Base-by-base conservation (phyloP, 2,329 filamentous ascomycete genomes). In the Amesomyces nigricolor region DNA sequence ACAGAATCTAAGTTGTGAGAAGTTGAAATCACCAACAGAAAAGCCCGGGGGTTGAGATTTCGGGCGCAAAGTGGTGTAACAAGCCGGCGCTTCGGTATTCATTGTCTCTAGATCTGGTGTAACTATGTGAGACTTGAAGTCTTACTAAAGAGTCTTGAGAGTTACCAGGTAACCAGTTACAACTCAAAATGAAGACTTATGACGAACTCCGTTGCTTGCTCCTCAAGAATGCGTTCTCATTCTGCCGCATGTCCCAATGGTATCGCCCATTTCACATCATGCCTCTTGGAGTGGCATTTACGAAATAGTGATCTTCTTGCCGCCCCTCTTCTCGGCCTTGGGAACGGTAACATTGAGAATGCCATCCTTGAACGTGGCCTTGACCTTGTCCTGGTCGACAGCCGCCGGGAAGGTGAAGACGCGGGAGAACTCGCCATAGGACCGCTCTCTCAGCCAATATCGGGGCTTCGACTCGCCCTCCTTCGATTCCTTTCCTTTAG, bases 371-470 rank as follows among this genome's bases (percentile, higher is more conserved):
- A 89, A 80, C 55, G 68, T 77, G 52, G 86, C 86, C 46, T 71
- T 74, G 51, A 89, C 85, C 4, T 66, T 71, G 16, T 83, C 80
- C 64, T 82, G 78, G 65, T 88, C 82, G 57, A 89, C 78, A 29
- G 77, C 78, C 51, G 72, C 71, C 0, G 86, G 83, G 74, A 89
- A 89, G 68, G 74, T 80, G 73, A 89, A 89, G 55, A 77, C 81
- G 59, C 86, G 80, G 50, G 80, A 78, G 72, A 89, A 89, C 62
- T 85, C 78, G 68, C 86, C 86, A 58, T 85, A 74, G 57, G 76
- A 79, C 63, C 85, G 82, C 73, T 89, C 85, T 16, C 77, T 76
- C 60, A 85, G 73, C 88, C 88, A 92, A 78, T 85, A 92, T 71
- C 82, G 63, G 17, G 61, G 48, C 9, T 38, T 29, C 9, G 43